Conservation (phyloP, 164 flowering plant genomes). For the Aristolochia contorta region DNA sequence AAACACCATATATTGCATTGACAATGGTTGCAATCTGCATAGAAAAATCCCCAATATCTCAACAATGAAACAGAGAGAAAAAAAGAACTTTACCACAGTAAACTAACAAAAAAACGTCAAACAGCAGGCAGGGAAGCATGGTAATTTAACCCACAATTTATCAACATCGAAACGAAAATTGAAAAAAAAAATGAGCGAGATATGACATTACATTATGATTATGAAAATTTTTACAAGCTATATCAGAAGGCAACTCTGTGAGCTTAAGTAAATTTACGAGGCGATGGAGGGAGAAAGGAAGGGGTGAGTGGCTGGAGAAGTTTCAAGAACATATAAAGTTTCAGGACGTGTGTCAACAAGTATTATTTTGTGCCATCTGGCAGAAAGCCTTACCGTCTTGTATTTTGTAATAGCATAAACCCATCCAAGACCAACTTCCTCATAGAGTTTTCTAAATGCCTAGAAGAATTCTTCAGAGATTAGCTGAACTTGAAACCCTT, state of each 20-base stretch:
- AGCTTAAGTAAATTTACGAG: no score
- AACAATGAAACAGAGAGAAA: not conserved
- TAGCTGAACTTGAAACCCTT: not conserved
- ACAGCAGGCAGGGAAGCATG: not conserved
- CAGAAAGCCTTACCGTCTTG: constrained; percentile 48
- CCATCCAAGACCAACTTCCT: constrained; percentile 96
- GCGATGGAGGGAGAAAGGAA: not conserved
- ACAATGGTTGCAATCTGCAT: constrained; percentile 17
- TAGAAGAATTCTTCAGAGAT: constrained; percentile 16
- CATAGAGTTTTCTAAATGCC: constrained; percentile 88
- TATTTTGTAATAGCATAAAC: constrained; percentile 86
- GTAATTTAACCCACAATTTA: not conserved
- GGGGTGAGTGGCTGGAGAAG: no score
- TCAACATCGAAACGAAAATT: not conserved
- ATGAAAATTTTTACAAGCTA: no score
- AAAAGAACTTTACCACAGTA: not conserved
- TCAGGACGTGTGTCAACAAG: no score
- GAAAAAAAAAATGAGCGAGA: not conserved
- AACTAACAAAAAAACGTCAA: not conserved
- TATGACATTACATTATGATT: not conserved
- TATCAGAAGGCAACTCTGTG: no score
- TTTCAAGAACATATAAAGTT: no score
- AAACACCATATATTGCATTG: constrained; percentile 19
- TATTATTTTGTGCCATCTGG: no score
- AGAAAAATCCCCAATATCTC: not conserved